Evolutionary conservation across 345 rosid species (phyloP).

Genomic region (Theobroma cacao): DNA sequence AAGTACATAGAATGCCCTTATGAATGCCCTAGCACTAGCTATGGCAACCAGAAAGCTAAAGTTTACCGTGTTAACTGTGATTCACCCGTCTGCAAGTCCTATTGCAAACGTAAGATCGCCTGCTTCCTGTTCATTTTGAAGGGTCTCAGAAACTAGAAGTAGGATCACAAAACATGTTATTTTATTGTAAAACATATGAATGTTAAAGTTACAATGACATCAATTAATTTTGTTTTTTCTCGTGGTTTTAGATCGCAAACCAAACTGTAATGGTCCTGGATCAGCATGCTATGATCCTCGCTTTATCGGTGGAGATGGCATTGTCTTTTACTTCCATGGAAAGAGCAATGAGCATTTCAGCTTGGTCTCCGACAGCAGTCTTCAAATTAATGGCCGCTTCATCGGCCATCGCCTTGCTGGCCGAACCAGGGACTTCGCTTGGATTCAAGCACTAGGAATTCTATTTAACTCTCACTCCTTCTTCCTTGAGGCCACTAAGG

Average conservation of each 20-base stretch:
- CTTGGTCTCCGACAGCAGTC: constrained; percentile 46
- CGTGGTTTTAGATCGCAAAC: constrained; percentile 26
- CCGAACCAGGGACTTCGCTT: constrained; percentile 47
- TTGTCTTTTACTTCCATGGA: constrained; percentile 58
- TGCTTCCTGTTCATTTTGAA: background rate
- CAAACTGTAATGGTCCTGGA: constrained; percentile 47
- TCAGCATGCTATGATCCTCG: constrained; percentile 59
- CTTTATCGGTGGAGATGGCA: constrained; percentile 55
- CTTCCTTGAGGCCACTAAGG: constrained; percentile 52
- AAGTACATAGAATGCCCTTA: constrained; percentile 26
- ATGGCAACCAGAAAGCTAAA: constrained; percentile 26
- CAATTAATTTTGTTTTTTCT: background rate
- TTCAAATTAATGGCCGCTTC: constrained; percentile 50
- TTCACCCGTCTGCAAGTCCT: constrained; percentile 34
- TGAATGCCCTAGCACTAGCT: constrained; percentile 34
- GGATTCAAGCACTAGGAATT: constrained; percentile 58
- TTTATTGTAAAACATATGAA: no score
- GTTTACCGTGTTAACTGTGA: constrained; percentile 40
- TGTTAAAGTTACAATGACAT: background rate
- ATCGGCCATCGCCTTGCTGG: constrained; percentile 53
- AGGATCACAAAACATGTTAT: background rate
- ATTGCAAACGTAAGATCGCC: constrained; percentile 32
- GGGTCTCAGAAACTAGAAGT: background rate
- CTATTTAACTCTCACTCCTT: constrained; percentile 45
- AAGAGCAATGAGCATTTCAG: constrained; percentile 47